Evolutionary conservation across 148 eudicot species (phyloP).

Genomic region (Rhododendron molle): DNA sequence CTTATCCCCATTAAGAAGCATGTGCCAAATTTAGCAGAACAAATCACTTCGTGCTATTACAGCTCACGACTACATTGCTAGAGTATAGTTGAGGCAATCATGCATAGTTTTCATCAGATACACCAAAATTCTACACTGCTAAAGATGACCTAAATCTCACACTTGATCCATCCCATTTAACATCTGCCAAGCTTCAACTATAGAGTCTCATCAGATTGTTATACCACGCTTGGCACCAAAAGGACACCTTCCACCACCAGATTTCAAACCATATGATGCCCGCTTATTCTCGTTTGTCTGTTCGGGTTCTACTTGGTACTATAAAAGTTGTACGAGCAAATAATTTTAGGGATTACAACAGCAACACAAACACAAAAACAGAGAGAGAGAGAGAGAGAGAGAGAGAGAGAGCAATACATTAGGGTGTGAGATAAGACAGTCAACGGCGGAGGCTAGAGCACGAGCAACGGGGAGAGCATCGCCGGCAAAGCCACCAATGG

Average conservation of each 20-base stretch:
- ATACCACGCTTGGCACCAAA: neutral
- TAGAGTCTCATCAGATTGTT: neutral
- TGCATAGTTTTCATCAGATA: neutral
- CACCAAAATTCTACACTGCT: neutral
- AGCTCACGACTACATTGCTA: neutral
- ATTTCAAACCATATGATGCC: neutral
- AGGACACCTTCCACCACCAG: neutral
- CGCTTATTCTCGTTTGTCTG: neutral
- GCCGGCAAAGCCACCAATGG: slow-evolving; percentile 93
- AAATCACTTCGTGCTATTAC: neutral
- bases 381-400: neutral
- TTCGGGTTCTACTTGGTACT: neutral
- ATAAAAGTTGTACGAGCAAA: neutral
- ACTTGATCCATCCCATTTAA: neutral
- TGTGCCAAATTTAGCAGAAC: neutral
- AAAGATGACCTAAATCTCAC: neutral
- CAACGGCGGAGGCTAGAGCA: slow-evolving; percentile 76
- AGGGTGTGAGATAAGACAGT: slow-evolving; percentile 91
- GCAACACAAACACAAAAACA: neutral
- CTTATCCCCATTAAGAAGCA: neutral
- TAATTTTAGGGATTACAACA: neutral
- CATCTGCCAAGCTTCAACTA: neutral
- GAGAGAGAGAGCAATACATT: slow-evolving; percentile 41
- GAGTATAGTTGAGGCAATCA: neutral
- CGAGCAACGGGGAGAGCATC: slow-evolving; percentile 92